phyloP scores from a whole-genome alignment of 2,329 filamentous ascomycete genomes.

The Nemania sp. region DNA sequence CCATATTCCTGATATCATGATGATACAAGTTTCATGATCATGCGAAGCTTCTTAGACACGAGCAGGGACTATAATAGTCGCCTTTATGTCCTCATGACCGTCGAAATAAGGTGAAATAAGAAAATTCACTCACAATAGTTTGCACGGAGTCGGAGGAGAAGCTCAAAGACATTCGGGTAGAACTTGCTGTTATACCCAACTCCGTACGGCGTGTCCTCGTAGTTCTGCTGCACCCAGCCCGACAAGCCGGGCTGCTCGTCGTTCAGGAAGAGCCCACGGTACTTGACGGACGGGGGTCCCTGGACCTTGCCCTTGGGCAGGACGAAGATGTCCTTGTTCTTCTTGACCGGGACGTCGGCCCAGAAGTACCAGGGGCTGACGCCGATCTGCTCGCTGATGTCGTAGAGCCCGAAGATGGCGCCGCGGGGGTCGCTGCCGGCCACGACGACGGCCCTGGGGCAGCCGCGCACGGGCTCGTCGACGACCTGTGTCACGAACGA shows the following conservation, averaged over 20 bases:
- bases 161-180: constrained; percentile 71
- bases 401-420: constrained; percentile 72
- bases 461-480: constrained; percentile 59
- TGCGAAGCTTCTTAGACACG: too few species aligned
- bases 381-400: constrained; percentile 73
- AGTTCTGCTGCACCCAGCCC: constrained; percentile 61
- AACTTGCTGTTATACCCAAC: constrained; percentile 63
- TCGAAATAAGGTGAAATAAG: too few species aligned
- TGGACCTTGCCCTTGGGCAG: constrained; percentile 59
- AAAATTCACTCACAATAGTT: constrained; percentile 57
- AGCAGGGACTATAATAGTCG: too few species aligned
- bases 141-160: constrained; percentile 69
- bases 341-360: constrained; percentile 62
- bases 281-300: constrained; percentile 65
- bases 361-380: constrained; percentile 74
- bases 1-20: too few species aligned
- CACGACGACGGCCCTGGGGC: constrained; percentile 65
- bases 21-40: too few species aligned
- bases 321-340: constrained; percentile 59
- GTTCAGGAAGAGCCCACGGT: constrained; percentile 72
- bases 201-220: constrained; percentile 49
- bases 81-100: too few species aligned
- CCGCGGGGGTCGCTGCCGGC: constrained; percentile 62
- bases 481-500: constrained; percentile 66
- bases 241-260: constrained; percentile 71